Percentiles rank a stretch among this genome's conserved stretches.
Conservation (phyloP, 305 asterid genomes). For the Solanum hybrid region DNA sequence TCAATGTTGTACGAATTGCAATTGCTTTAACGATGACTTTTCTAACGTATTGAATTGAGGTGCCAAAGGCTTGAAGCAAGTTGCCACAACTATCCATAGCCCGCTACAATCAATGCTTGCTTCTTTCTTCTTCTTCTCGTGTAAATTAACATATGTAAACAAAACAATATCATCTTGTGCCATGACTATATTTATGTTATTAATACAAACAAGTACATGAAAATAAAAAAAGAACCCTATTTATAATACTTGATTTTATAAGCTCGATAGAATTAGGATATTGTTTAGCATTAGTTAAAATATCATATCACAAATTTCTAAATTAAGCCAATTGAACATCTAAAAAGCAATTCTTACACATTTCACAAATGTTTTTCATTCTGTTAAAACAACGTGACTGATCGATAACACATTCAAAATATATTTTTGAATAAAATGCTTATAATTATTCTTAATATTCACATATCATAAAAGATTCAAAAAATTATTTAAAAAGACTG, state of each 20-base stretch:
- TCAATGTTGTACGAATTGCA: neutral
- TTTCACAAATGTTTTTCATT: too few species aligned
- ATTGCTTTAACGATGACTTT: neutral
- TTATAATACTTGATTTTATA: neutral
- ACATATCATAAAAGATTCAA: neutral
- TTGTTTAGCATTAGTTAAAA: neutral
- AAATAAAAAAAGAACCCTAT: neutral
- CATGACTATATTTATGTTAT: neutral
- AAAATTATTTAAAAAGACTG: neutral
- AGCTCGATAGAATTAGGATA: neutral
- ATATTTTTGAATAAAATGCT: neutral
- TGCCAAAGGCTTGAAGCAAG: neutral
- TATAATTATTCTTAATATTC: neutral
- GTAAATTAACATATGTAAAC: neutral
- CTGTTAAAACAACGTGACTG: too few species aligned
- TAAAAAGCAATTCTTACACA: too few species aligned
- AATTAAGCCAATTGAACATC: too few species aligned
- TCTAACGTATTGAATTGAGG: neutral
- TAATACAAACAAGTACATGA: neutral
- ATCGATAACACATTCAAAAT: neutral
- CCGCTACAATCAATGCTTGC: neutral
- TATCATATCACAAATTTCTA: neutral
- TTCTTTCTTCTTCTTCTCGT: neutral
- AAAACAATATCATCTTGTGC: neutral
- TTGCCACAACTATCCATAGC: neutral